Base-by-base conservation (phyloP, 2,329 filamentous ascomycete genomes). In the Pestalotiopsis sp. region DNA sequence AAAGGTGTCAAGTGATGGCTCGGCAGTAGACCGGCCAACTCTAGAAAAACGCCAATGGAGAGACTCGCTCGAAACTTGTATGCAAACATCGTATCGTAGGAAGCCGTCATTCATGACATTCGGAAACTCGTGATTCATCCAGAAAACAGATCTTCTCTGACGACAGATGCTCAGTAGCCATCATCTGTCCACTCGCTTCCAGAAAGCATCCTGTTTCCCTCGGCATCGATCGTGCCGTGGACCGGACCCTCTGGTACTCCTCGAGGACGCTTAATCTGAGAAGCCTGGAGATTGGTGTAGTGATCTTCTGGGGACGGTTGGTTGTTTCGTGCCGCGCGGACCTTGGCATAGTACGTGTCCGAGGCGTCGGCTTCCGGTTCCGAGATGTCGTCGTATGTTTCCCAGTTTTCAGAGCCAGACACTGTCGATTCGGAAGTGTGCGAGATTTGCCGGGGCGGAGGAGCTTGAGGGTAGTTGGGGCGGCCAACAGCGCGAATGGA, bases 361-460 rank as follows among this genome's bases (percentile, higher is more conserved):
- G 90, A 91, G 0, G 88, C 88, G 77, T 97, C 94, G 27, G 87
- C 85, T 75, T 94, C 92, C 0, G 91, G 89, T 75, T 94, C 91
- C 70, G 92, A 94, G 72, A 87, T 90, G 78, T 97, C 94, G 74
- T 96, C 95, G 75, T 96, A 98, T 11, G 95, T 97, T 81, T 98
- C 95, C 95, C 95, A 98, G 79, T 98, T 98, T 81, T 98, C 95
- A 3, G 94, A 97, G 1, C 93, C 94, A 4, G 93, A 94, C 31
- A 92, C 86, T 25, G 86, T 86, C 1, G 92, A 94, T 11, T 20
- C 45, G n/a, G 93, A 95, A 1, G 91, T 91, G 72, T 90, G 90
- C 6, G 91, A 94, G 17, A 92, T 90, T 74, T 95, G 93, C 62
- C 94, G 85, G 1, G 84, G 80, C 1, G 81, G 81, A 12, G 79